Conservation (phyloP, 306 rosid genomes). For the Sechiopsis laciniata region DNA sequence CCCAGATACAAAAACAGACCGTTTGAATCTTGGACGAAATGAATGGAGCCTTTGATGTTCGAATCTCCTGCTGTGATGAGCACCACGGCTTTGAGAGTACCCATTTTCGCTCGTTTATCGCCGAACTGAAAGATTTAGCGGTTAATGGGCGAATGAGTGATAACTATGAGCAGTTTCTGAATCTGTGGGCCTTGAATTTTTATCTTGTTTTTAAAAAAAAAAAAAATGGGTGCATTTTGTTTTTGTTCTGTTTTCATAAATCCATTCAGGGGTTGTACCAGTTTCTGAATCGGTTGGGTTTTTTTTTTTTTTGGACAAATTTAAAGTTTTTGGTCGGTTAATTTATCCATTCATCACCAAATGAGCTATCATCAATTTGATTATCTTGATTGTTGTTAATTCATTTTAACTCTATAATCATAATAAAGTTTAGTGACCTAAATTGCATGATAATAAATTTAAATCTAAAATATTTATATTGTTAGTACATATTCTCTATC, state of each 20-base stretch:
- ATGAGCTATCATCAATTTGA: no score
- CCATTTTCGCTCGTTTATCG: slow-evolving; percentile 5
- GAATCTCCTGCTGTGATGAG: slow-evolving; percentile 21
- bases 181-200: not conserved
- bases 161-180: not conserved
- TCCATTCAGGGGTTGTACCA: no score
- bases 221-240: not conserved
- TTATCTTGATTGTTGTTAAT: no score
- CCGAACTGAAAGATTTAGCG: not conserved
- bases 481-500: no score
- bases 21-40: slow-evolving; percentile 22
- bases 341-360: no score
- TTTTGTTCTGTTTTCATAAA: not conserved
- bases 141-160: not conserved
- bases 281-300: no score
- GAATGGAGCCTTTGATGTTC: slow-evolving; percentile 18
- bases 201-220: not conserved
- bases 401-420: no score
- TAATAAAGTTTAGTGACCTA: no score
- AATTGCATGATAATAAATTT: no score
- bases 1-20: slow-evolving; percentile 17
- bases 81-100: slow-evolving; percentile 20
- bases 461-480: no score
- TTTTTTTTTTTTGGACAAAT: no score
- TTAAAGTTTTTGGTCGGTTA: no score